These are phyloP conservation scores for Echium plantagineum DNA, from an alignment of 257 asterid species.

Conservation along the genomic window DNA sequence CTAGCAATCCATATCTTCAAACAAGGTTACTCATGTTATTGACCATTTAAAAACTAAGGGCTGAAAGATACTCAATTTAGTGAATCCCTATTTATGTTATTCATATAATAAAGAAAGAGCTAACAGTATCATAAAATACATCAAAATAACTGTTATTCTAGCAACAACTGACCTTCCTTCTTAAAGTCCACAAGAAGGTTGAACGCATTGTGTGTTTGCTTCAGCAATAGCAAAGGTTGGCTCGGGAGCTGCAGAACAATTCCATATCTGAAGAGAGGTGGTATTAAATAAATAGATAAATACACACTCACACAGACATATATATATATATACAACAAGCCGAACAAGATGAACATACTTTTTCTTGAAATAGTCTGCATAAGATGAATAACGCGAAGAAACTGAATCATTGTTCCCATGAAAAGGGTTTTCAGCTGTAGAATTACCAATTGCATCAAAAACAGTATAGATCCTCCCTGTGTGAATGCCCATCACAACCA, in stretches of 20 bases:
- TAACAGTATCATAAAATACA: neutral
- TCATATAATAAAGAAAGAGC: too few species aligned
- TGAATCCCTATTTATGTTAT: too few species aligned
- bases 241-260: constrained; percentile 59
- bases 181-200: constrained; percentile 88
- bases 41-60: too few species aligned
- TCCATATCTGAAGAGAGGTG: constrained; percentile 49
- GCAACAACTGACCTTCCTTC: constrained; percentile 53
- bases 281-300: constrained; percentile 11
- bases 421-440: constrained; percentile 66
- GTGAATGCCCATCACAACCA: constrained; percentile 82
- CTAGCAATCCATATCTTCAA: too few species aligned
- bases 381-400: constrained; percentile 41
- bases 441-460: constrained; percentile 33
- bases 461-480: constrained; percentile 76
- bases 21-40: too few species aligned
- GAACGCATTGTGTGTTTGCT: constrained; percentile 86
- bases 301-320: too few species aligned
- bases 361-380: constrained; percentile 59
- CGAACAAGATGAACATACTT: constrained; percentile 28
- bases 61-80: too few species aligned
- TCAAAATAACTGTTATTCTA: neutral
- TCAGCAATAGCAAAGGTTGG: constrained; percentile 73
- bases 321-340: neutral
- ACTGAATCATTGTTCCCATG: constrained; percentile 34